These are phyloP conservation scores for Kuraishia piskuri DNA, from an alignment of 805 yeast species.

Conservation along the genomic window DNA sequence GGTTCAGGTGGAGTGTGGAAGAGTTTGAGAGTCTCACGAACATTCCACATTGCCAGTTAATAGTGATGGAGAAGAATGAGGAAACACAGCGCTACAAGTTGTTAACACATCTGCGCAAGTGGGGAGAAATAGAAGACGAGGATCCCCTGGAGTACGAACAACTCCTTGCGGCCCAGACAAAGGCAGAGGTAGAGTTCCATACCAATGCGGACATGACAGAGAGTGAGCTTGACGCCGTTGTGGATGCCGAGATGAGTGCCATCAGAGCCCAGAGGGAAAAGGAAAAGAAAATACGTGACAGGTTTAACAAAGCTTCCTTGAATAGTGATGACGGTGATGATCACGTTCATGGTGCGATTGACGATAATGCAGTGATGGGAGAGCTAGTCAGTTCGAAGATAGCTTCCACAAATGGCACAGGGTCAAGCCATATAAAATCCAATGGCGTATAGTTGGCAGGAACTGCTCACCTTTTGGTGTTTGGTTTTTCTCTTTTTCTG, in stretches of 20 bases:
- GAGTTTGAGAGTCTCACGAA: slow-evolving; percentile 77
- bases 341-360: not conserved
- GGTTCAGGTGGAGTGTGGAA: slow-evolving; percentile 92
- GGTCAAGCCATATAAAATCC: too few species aligned
- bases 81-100: slow-evolving; percentile 44
- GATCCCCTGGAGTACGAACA: slow-evolving; percentile 14
- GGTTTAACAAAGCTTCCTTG: slow-evolving; percentile 20
- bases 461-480: too few species aligned
- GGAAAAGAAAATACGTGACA: slow-evolving; percentile 30
- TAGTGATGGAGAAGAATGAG: slow-evolving; percentile 61
- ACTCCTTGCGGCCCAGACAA: slow-evolving; percentile 15
- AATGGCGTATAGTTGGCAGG: too few species aligned
- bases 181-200: slow-evolving; percentile 17
- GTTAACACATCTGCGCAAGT: slow-evolving; percentile 55
- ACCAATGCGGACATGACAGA: slow-evolving; percentile 13
- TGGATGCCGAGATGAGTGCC: slow-evolving; percentile 35
- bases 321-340: slow-evolving; percentile 14
- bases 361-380: not conserved
- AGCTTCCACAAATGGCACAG: not conserved
- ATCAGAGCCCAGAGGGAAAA: slow-evolving; percentile 33
- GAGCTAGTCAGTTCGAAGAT: not conserved
- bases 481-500: too few species aligned
- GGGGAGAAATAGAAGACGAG: slow-evolving; percentile 52
- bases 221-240: slow-evolving; percentile 18
- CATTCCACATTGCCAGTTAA: slow-evolving; percentile 76